These are phyloP conservation scores for Xylaria palmicola DNA, from an alignment of 495 filamentous ascomycete genomes.

Conservation along the genomic window DNA sequence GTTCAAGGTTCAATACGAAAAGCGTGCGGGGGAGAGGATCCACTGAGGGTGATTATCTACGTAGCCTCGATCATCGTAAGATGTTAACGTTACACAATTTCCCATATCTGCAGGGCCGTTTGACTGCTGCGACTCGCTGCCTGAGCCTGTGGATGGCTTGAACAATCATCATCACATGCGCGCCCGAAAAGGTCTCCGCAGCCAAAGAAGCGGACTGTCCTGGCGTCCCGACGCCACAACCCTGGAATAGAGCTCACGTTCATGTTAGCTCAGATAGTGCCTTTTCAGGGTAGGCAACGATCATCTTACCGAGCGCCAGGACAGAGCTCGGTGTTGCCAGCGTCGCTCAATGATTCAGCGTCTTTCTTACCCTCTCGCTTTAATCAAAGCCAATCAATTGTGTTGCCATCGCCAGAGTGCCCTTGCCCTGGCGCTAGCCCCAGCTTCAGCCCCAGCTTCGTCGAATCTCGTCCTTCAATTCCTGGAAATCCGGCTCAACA, in stretches of 20 bases:
- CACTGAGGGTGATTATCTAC: neutral
- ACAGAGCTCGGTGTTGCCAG: neutral
- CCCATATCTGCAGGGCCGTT: neutral
- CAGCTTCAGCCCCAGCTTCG: slow-evolving; percentile 13
- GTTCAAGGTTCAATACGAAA: neutral
- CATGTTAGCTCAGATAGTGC: neutral
- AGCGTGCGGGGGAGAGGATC: neutral
- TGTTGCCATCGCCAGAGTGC: neutral
- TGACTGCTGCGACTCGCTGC: neutral
- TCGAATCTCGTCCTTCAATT: slow-evolving; percentile 12
- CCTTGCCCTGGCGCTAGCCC: neutral
- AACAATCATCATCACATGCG: neutral
- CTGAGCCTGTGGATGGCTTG: neutral
- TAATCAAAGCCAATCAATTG: too few species aligned
- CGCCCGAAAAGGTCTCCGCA: neutral
- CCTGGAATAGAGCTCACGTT: neutral
- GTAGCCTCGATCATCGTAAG: neutral
- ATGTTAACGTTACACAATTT: neutral
- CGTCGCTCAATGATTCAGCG: too few species aligned
- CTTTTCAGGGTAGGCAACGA: neutral
- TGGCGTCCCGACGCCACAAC: neutral
- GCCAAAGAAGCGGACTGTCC: neutral
- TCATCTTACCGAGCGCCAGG: neutral
- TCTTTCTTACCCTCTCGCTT: too few species aligned
- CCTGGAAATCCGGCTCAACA: slow-evolving; percentile 9